phyloP scores from a whole-genome alignment of 345 rosid genomes.

The Ceriops zippeliana region DNA sequence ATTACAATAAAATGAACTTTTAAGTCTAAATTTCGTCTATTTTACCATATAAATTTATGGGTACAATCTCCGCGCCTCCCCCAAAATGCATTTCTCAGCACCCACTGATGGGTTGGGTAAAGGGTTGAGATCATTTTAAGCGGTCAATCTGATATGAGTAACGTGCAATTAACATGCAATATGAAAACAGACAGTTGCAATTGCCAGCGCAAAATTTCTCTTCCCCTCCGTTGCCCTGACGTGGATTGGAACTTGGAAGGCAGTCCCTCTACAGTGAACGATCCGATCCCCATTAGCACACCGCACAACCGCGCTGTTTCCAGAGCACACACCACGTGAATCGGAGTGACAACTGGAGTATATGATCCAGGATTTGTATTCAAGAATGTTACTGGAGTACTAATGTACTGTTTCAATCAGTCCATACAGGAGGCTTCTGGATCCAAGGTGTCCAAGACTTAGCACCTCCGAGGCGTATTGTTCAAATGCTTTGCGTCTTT shows the following conservation, averaged over 20 bases:
- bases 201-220: background rate
- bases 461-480: background rate
- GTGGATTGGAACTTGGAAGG: slow-evolving; percentile 26
- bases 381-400: slow-evolving; percentile 1
- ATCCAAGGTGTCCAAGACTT: background rate
- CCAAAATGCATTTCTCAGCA: background rate
- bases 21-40: too few relatives aligned
- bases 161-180: slow-evolving; percentile 45
- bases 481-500: background rate
- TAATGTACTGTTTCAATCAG: background rate
- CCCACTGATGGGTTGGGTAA: slow-evolving; percentile 5
- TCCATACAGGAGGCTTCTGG: background rate
- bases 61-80: slow-evolving; percentile 15
- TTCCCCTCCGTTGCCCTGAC: slow-evolving; percentile 18
- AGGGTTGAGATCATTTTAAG: slow-evolving; percentile 5
- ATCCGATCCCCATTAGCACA: slow-evolving; percentile 21
- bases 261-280: slow-evolving; percentile 46
- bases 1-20: too few relatives aligned
- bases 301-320: slow-evolving; percentile 23
- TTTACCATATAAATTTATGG: background rate
- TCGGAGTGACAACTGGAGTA: background rate
- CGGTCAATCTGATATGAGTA: slow-evolving; percentile 38
- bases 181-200: slow-evolving; percentile 31
- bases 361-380: background rate
- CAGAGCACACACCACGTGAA: background rate